Conservation (phyloP, 805 yeast species). For the Starmerella kuoi region DNA sequence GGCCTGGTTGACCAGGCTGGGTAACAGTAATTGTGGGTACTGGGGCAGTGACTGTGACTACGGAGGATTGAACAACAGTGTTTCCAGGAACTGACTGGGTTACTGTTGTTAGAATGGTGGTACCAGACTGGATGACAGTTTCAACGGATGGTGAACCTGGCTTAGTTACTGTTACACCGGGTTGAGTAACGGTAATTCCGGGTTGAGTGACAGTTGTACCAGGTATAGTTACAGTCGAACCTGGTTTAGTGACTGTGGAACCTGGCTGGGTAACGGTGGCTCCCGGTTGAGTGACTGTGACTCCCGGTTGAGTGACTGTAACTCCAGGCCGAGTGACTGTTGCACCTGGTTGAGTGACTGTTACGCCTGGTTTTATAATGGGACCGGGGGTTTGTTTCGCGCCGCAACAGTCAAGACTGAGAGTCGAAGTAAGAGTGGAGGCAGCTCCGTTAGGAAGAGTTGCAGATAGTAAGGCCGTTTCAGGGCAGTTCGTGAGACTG, state of each 20-base stretch:
- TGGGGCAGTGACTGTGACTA: constrained; percentile 7
- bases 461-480: constrained; percentile 21
- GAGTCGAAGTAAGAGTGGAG: constrained; percentile 26
- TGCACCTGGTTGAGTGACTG: constrained; percentile 19
- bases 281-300: constrained; percentile 18
- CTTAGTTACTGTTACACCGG: constrained; percentile 3
- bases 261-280: constrained; percentile 19
- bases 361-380: constrained; percentile 16
- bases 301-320: neutral
- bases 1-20: constrained; percentile 14
- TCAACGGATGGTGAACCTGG: constrained; percentile 2
- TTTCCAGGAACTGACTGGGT: neutral
- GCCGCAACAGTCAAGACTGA: constrained; percentile 20
- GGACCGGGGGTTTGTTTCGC: constrained; percentile 3
- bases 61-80: neutral
- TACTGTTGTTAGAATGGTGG: neutral
- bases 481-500: constrained; percentile 16
- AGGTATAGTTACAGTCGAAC: constrained; percentile 21
- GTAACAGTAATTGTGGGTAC: constrained; percentile 13
- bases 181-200: constrained; percentile 12
- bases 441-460: constrained; percentile 45
- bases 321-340: constrained; percentile 20
- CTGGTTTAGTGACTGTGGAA: constrained; percentile 18
- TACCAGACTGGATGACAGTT: constrained; percentile 12
- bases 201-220: constrained; percentile 19